A percentile compares a stretch with the other conserved stretches of the same genome.
Evolutionary conservation across 352 stramenopile genomes (phyloP).

Genomic region (Hyphochytrium catenoides): DNA sequence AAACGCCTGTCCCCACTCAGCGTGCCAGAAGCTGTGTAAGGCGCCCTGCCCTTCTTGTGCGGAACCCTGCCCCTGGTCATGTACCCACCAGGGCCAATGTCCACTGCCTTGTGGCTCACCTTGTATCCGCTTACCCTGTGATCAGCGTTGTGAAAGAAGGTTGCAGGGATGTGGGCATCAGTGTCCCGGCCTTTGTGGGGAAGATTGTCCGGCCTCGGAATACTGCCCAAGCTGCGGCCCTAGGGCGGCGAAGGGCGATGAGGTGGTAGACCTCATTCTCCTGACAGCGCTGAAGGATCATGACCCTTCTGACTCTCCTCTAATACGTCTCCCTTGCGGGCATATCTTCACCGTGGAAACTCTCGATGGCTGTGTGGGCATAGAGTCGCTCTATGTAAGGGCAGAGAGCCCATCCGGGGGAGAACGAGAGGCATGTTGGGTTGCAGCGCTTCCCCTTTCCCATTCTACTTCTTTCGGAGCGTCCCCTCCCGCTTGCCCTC

Average conservation of each 20-base stretch:
- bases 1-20: constrained; percentile 32
- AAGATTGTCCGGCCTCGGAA: constrained; percentile 22
- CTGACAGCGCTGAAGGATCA: constrained; percentile 27
- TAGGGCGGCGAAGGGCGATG: constrained; percentile 11
- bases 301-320: constrained; percentile 27
- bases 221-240: constrained; percentile 37
- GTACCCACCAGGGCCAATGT: constrained; percentile 25
- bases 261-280: constrained; percentile 31
- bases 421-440: constrained; percentile 11
- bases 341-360: constrained; percentile 33
- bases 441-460: constrained; percentile 16
- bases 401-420: no score
- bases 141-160: constrained; percentile 23
- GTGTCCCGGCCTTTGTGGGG: constrained; percentile 42
- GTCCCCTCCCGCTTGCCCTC: no score
- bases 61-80: constrained; percentile 37
- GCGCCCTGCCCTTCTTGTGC: constrained; percentile 33
- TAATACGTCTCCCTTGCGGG: constrained; percentile 35
- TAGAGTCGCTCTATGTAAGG: constrained; percentile 11
- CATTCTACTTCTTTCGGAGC: no score
- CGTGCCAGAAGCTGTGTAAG: constrained; percentile 19
- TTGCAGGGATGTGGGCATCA: constrained; percentile 30
- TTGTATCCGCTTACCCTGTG: constrained; percentile 20
- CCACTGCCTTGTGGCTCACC: constrained; percentile 21
- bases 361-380: constrained; percentile 31